phyloP scores from a whole-genome alignment of 306 rosid genomes.

The Acacia confusa region DNA sequence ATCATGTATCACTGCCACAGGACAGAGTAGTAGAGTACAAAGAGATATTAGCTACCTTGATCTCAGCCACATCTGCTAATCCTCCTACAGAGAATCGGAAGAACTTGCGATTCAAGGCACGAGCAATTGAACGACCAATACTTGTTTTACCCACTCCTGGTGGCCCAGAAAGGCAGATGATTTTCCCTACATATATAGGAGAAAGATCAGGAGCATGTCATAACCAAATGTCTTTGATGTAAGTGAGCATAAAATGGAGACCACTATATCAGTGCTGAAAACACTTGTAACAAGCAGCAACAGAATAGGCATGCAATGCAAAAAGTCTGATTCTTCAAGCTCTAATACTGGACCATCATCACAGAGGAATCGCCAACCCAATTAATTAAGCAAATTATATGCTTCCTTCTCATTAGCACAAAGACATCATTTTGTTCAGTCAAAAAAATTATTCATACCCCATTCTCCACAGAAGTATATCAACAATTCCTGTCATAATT shows the following conservation, averaged over 20 bases:
- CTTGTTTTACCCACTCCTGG: slow-evolving; percentile 99
- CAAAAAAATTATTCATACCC: slow-evolving; percentile 6
- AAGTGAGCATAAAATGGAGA: slow-evolving; percentile 11
- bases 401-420: neutral
- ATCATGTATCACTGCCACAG: slow-evolving; percentile 3
- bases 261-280: slow-evolving; percentile 5
- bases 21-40: neutral
- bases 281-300: slow-evolving; percentile 12
- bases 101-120: slow-evolving; percentile 94
- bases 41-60: slow-evolving; percentile 63
- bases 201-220: slow-evolving; percentile 27
- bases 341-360: slow-evolving; percentile 6
- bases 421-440: neutral
- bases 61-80: slow-evolving; percentile 97
- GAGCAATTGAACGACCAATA: slow-evolving; percentile 99
- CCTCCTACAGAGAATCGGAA: slow-evolving; percentile 98
- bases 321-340: neutral
- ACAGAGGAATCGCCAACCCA: slow-evolving; percentile 20
- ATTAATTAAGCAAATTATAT: slow-evolving; percentile 3
- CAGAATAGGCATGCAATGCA: slow-evolving; percentile 1
- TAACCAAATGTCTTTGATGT: slow-evolving; percentile 21
- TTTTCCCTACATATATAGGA: slow-evolving; percentile 67
- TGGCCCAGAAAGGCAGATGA: slow-evolving; percentile 97
- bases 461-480: neutral
- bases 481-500: slow-evolving; percentile 23